Base-by-base conservation (phyloP, 2,329 filamentous ascomycete species). In the Aspergillus clavatus region DNA sequence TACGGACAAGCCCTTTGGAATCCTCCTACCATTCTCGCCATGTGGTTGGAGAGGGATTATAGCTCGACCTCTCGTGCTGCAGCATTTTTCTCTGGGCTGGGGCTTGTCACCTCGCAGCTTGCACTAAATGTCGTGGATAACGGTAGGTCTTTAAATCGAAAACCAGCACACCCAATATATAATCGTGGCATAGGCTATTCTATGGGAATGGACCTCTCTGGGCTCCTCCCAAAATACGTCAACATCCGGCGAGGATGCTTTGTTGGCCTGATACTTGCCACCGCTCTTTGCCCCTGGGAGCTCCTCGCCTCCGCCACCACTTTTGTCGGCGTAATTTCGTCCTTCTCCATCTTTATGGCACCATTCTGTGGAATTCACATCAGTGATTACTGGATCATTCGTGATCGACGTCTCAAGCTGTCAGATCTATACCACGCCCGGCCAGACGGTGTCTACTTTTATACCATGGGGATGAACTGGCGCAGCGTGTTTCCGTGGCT, bases 171-270 rank as follows among this genome's bases (percentile, higher is more conserved):
- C 24, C 11, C 24, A 27, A 27, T 27, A 27, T 27, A 7, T 27
- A 27, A 27, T 27, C 24, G 24, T 27, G 7, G 24, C 24, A 27
- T 27, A 27, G 41, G 46, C 7, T 26, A 46, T 7, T 43, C 43
- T 7, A 33, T 78, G 75, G 50, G 50, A 12, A 80, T 81, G 67
- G 79, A 81, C 55, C 62, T 80, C 42, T 70, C 76, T 1, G 76
- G 72, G 4, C 55, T 81, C 0, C 71, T 74, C 49, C 76, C 77
- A 0, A 67, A 66, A 28, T 80, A 72, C 53, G 70, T 81, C 60
- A 79, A 78, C 55, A 80, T 81, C 51, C 66, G 77, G 2, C 72
- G 79, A 3, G 79, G 79, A 1, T 69, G 71, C 1, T 76, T 27
- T 27, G 3, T 27, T 27, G 24, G 24, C 24, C 24, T 27, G 24